Evolutionary conservation across 83 land plant species (phyloP).

Genomic region (Picea engelmannii): DNA sequence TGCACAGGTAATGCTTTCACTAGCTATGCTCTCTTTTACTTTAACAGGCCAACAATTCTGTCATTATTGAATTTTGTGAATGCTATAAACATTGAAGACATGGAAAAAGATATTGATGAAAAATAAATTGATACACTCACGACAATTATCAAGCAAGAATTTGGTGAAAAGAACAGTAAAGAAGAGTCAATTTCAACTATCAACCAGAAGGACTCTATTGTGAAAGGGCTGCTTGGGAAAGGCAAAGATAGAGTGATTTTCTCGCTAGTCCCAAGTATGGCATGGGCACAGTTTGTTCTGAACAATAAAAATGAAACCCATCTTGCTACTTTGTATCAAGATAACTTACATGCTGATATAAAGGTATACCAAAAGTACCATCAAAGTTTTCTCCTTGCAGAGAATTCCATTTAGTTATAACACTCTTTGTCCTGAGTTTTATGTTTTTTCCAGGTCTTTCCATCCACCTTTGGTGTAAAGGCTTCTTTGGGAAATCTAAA

Average conservation of each 20-base stretch:
- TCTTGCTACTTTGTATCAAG: no score
- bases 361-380: no score
- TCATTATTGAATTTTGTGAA: constrained; percentile 10
- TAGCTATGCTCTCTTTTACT: no score
- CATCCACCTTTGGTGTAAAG: no score
- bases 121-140: no score
- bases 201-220: not conserved
- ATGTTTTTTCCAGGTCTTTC: no score
- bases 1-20: constrained; percentile 51
- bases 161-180: constrained; percentile 11
- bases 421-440: no score
- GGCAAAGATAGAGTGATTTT: constrained; percentile 85
- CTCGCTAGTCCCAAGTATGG: constrained; percentile 69
- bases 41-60: no score
- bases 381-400: no score
- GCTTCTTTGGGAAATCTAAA: no score
- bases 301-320: constrained; percentile 22
- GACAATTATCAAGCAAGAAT: not conserved
- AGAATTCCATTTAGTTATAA: no score
- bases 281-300: constrained; percentile 8
- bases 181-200: not conserved
- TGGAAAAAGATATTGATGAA: not conserved
- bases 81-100: constrained; percentile 67
- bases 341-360: no score
- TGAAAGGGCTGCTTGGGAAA: constrained; percentile 82